Conservation (phyloP, 2,329 filamentous ascomycete species). For the Ceratocystis smalleyi region DNA sequence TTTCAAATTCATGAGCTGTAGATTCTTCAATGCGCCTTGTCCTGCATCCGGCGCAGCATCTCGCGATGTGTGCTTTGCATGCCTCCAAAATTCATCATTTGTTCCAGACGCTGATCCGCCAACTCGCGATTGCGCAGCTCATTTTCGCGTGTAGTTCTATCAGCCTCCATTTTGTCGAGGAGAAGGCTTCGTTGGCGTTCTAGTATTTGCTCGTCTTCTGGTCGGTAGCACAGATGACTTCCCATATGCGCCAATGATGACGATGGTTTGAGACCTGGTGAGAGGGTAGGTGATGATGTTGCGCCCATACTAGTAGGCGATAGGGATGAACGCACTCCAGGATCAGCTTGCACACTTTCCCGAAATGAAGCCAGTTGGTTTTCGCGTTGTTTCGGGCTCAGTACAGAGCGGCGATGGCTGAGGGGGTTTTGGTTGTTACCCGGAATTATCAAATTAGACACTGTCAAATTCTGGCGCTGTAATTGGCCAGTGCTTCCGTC, state of each 20-base stretch:
- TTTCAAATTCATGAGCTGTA: neutral
- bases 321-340: neutral
- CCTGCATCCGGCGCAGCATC: constrained; percentile 65
- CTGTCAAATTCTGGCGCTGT: constrained; percentile 39
- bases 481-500: constrained; percentile 36
- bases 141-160: constrained; percentile 43
- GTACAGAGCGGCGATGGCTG: constrained; percentile 34
- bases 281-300: neutral
- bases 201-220: constrained; percentile 30
- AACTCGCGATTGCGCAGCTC: constrained; percentile 42
- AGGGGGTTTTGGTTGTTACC: constrained; percentile 35
- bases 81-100: constrained; percentile 59
- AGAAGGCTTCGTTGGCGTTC: constrained; percentile 40
- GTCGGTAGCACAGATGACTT: constrained; percentile 18
- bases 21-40: constrained; percentile 9
- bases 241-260: constrained; percentile 6
- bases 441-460: constrained; percentile 24
- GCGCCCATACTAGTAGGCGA: neutral
- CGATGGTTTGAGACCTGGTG: constrained; percentile 5
- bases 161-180: constrained; percentile 47
- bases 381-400: constrained; percentile 34
- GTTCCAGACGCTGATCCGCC: constrained; percentile 50
- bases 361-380: constrained; percentile 52
- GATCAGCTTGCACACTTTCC: constrained; percentile 45
- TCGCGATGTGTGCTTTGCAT: constrained; percentile 64